Evolutionary conservation across 1,284 basidiomycete species (phyloP), one percentile per base, ranked within the genome.

Genomic region (Schizopora paradoxa): DNA sequence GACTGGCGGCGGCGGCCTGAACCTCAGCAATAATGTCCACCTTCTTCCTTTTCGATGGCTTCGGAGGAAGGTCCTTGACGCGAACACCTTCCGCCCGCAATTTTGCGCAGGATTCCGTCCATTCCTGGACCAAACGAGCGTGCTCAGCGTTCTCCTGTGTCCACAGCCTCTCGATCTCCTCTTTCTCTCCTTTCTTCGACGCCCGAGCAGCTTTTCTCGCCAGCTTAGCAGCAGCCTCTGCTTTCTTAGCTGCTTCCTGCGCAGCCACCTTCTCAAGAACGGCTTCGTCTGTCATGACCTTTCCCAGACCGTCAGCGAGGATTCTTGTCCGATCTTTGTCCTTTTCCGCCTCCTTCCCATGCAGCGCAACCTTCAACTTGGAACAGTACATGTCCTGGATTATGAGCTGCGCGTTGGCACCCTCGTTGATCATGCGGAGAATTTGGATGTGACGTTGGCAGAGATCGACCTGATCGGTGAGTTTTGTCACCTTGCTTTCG

Each of bases 341-440:
- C 23, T 44, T 44, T 23, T 26, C 21, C 33, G 53, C 56, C 47
- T 64, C 58, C 47, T 55, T 58, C 7, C 40, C 52, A 49, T 59
- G 26, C 8, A 63, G 45, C 13, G 55, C 50, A 2, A 52, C 35
- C 29, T 59, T 58, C 23, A 58, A 38, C 49, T 58, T 60, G 3
- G 13, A 6, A 3, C 56, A 46, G 43, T 49, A 46, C 11, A 63
- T 23, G 48, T 59, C 45, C 43, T 61, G 57, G 19, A 62, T 39
- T 4, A 60, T 52, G 31, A 59, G 46, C 40, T 57, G 56, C 19
- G 60, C 61, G 47, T 55, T 48, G 3, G 41, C 35, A 4, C 43
- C 52, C 41, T 62, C 55, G n/a, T 56, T 53, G 14, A 58, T 55
- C 7, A 34, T 39, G 7, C 52, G 26, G 14, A 48, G 48, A 1